Conservation (phyloP, 1,284 basidiomycete species). For the Entoloma clypeatum region DNA sequence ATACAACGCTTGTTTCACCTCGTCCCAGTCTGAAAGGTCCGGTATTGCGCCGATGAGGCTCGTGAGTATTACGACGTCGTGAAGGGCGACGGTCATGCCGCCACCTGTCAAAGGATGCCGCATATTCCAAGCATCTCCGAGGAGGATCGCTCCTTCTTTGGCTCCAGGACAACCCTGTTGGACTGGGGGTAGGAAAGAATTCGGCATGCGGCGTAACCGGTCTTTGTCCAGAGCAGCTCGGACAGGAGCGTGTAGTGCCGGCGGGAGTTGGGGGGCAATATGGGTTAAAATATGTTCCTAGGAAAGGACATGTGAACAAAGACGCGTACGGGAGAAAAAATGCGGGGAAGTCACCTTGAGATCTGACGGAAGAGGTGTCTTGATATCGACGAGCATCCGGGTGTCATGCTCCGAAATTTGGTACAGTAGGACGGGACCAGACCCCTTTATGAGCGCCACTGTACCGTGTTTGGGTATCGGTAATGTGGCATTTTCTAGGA, state of each 20-base stretch:
- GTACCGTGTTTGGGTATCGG: slow-evolving; percentile 88
- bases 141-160: slow-evolving; percentile 77
- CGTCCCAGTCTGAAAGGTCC: slow-evolving; percentile 60
- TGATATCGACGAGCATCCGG: slow-evolving; percentile 91
- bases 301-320: slow-evolving; percentile 6
- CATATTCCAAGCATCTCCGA: slow-evolving; percentile 99
- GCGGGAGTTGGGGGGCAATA: slow-evolving; percentile 79
- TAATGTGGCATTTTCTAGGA: slow-evolving; percentile 72
- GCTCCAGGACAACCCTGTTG: slow-evolving; percentile 64
- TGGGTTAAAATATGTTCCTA: slow-evolving; percentile 69
- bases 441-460: slow-evolving; percentile 69
- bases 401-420: slow-evolving; percentile 71
- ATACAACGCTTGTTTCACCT: slow-evolving; percentile 54
- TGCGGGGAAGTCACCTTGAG: slow-evolving; percentile 56
- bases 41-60: slow-evolving; percentile 52
- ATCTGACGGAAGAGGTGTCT: slow-evolving; percentile 80
- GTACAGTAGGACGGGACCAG: slow-evolving; percentile 87
- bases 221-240: slow-evolving; percentile 62
- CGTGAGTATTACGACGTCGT: slow-evolving; percentile 77
- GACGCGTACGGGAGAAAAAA: not conserved
- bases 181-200: slow-evolving; percentile 86
- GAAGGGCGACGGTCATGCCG: slow-evolving; percentile 92
- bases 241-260: slow-evolving; percentile 61
- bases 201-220: slow-evolving; percentile 90
- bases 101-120: slow-evolving; percentile 97